These are phyloP conservation scores for Zygosaccharomyces bailii DNA, from an alignment of 805 yeast genomes.

Conservation along the genomic window DNA sequence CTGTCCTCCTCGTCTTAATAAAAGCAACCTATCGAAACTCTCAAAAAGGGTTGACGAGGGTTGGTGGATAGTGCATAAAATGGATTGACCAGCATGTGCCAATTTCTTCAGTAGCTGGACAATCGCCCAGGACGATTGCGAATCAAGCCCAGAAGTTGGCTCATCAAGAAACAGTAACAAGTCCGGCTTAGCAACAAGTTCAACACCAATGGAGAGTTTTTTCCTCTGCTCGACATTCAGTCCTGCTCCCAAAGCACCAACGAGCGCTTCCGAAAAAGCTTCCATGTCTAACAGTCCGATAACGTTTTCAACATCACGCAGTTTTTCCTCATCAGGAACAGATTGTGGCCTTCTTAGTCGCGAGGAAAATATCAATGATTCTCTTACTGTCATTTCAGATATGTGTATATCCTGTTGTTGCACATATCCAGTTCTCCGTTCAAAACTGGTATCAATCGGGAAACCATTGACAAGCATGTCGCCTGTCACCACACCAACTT, in stretches of 20 bases:
- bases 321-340: slow-evolving; percentile 38
- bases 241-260: slow-evolving; percentile 44
- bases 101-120: slow-evolving; percentile 43
- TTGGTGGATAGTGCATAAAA: slow-evolving; percentile 54
- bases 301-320: slow-evolving; percentile 49
- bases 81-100: slow-evolving; percentile 49
- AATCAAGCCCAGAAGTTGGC: slow-evolving; percentile 53
- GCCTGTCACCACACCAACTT: slow-evolving; percentile 53
- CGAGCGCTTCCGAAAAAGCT: slow-evolving; percentile 51
- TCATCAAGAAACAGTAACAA: slow-evolving; percentile 47
- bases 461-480: slow-evolving; percentile 54
- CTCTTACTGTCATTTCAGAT: slow-evolving; percentile 36
- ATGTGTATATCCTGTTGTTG: slow-evolving; percentile 55
- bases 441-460: slow-evolving; percentile 47
- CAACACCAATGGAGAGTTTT: slow-evolving; percentile 45
- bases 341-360: slow-evolving; percentile 49
- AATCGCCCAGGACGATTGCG: slow-evolving; percentile 52
- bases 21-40: slow-evolving; percentile 45
- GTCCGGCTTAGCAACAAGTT: slow-evolving; percentile 46
- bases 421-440: slow-evolving; percentile 54
- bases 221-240: slow-evolving; percentile 44
- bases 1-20: slow-evolving; percentile 49
- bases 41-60: slow-evolving; percentile 50
- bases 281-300: slow-evolving; percentile 50
- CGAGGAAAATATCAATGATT: slow-evolving; percentile 47